A percentile compares a stretch with the other conserved stretches of the same genome.
Evolutionary conservation across 2,329 filamentous ascomycete species (phyloP).

Genomic region (Balansia obtecta): DNA sequence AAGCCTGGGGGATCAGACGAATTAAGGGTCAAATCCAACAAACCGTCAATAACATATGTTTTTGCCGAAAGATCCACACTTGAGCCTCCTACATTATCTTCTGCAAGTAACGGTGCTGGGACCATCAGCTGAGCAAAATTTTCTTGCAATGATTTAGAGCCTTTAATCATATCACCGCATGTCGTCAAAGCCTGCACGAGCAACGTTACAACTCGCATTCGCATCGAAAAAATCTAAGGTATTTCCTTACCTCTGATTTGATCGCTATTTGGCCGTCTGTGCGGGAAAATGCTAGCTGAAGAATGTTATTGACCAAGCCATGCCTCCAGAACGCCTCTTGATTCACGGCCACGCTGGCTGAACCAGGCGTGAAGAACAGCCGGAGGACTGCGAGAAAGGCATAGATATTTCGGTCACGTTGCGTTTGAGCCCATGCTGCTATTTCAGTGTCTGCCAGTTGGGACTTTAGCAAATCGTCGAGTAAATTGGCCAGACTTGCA

Average conservation of each 20-base stretch:
- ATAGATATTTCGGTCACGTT: slow-evolving; percentile 83
- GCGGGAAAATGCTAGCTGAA: slow-evolving; percentile 71
- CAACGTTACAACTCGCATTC: slow-evolving; percentile 5
- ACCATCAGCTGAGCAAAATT: slow-evolving; percentile 81
- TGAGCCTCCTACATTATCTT: slow-evolving; percentile 23
- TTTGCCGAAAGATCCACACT: slow-evolving; percentile 39
- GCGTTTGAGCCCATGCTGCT: slow-evolving; percentile 61
- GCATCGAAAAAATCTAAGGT: slow-evolving; percentile 2
- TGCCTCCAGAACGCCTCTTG: slow-evolving; percentile 78
- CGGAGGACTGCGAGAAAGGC: slow-evolving; percentile 77
- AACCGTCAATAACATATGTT: slow-evolving; percentile 85
- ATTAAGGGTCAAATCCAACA: slow-evolving; percentile 71
- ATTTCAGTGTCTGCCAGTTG: slow-evolving; percentile 43
- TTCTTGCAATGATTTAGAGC: slow-evolving; percentile 71
- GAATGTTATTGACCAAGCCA: slow-evolving; percentile 63
- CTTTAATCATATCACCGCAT: slow-evolving; percentile 79
- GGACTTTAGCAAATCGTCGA: slow-evolving; percentile 46
- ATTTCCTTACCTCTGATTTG: slow-evolving; percentile 55
- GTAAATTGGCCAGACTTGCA: slow-evolving; percentile 54
- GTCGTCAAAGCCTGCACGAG: slow-evolving; percentile 57
- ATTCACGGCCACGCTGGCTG: slow-evolving; percentile 67
- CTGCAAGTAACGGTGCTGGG: slow-evolving; percentile 38
- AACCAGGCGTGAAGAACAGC: slow-evolving; percentile 74
- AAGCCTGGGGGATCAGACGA: slow-evolving; percentile 55
- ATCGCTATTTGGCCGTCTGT: slow-evolving; percentile 57